A percentile compares a stretch with the other conserved stretches of the same genome.
These are phyloP conservation scores for Apostasia ramifera DNA, from an alignment of 106 monocot species.

Conservation along the genomic window DNA sequence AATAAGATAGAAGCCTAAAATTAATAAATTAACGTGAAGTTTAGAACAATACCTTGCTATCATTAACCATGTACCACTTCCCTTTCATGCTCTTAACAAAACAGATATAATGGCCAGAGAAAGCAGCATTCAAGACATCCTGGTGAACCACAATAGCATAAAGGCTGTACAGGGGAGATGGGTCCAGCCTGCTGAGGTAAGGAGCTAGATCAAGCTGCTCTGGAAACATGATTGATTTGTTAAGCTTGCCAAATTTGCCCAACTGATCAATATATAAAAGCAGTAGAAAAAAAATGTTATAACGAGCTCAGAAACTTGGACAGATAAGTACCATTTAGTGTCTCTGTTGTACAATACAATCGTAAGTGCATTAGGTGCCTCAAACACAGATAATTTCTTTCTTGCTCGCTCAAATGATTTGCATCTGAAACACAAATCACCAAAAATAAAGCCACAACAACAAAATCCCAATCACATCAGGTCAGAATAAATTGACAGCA, in stretches of 20 bases:
- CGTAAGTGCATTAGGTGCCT: constrained; percentile 70
- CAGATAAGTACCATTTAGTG: not conserved
- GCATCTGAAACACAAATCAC: constrained; percentile 29
- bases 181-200: constrained; percentile 35
- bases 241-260: constrained; percentile 78
- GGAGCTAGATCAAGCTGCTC: constrained; percentile 40
- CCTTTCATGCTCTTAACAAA: constrained; percentile 61
- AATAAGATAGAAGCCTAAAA: not conserved
- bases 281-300: not conserved
- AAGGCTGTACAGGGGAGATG: constrained; percentile 51
- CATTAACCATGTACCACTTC: constrained; percentile 85
- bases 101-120: constrained; percentile 86
- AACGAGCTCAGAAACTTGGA: not conserved
- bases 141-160: constrained; percentile 92
- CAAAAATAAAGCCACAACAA: no score
- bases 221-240: constrained; percentile 59
- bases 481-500: not conserved
- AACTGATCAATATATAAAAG: constrained; percentile 27
- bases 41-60: constrained; percentile 53
- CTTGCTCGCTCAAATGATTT: constrained; percentile 63
- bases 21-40: not conserved
- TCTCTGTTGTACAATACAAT: constrained; percentile 25
- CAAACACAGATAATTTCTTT: constrained; percentile 48
- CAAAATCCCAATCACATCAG: not conserved
- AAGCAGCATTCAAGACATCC: constrained; percentile 81